A percentile compares a stretch with the other conserved stretches of the same genome.
Evolutionary conservation across 495 filamentous ascomycete genomes (phyloP).

Genomic region (Achaetomiella virescens): DNA sequence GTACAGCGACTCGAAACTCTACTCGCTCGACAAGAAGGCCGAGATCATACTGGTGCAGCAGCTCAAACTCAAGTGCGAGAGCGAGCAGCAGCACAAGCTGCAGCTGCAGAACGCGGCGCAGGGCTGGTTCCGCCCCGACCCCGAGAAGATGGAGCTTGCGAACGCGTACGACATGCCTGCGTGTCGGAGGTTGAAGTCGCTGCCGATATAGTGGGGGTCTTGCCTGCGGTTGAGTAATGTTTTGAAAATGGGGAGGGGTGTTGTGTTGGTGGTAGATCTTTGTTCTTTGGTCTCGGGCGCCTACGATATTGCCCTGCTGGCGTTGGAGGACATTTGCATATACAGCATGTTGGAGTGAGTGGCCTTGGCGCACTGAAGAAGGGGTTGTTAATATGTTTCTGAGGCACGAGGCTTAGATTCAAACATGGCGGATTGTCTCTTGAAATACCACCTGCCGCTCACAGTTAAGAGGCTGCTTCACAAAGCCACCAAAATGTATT

Average conservation of each 20-base stretch:
- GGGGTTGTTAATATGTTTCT: no score
- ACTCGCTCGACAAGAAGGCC: slow-evolving; percentile 67
- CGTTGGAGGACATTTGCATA: slow-evolving; percentile 10
- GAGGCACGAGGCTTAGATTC: no score
- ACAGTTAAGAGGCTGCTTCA: no score
- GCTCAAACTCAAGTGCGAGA: slow-evolving; percentile 64
- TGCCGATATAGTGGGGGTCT: background rate
- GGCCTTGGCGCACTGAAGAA: no score
- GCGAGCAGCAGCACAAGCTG: slow-evolving; percentile 56
- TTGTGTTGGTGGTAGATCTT: background rate
- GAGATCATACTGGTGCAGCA: slow-evolving; percentile 63
- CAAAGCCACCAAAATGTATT: no score
- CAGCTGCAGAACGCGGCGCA: slow-evolving; percentile 70
- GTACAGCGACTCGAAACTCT: slow-evolving; percentile 58
- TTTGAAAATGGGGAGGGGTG: background rate
- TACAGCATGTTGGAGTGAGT: background rate
- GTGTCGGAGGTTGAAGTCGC: slow-evolving; percentile 33
- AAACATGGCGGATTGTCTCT: no score
- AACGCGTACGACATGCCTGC: slow-evolving; percentile 33
- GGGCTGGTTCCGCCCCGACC: slow-evolving; percentile 82
- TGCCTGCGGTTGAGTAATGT: background rate
- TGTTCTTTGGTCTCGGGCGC: background rate
- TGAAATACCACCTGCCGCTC: no score
- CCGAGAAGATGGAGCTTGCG: slow-evolving; percentile 59
- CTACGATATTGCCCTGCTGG: background rate